phyloP scores from a whole-genome alignment of 352 stramenopile genomes.

The Phytophthora litchii region DNA sequence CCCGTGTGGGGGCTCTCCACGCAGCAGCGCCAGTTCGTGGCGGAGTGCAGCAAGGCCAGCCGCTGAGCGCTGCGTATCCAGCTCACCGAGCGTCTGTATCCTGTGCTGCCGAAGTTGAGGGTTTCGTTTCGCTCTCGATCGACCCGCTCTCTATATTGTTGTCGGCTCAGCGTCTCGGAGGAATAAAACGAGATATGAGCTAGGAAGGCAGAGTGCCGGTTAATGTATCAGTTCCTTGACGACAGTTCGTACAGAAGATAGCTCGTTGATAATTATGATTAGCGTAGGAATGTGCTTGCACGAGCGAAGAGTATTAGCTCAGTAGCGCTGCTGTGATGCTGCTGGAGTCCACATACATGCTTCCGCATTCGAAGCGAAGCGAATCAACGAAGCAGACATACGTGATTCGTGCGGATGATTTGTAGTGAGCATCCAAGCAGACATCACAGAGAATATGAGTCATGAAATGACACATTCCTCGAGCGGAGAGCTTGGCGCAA shows the following conservation, averaged over 20 bases:
- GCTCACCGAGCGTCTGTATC: slow-evolving; percentile 1
- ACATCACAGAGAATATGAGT: slow-evolving; percentile 4
- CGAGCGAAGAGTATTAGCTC: not conserved
- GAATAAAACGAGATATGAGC: slow-evolving; percentile 39
- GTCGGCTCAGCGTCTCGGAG: slow-evolving; percentile 25
- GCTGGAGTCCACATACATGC: too few species aligned
- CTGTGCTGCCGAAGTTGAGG: slow-evolving; percentile 1
- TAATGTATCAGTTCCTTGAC: slow-evolving; percentile 30
- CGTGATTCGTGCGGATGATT: slow-evolving; percentile 19
- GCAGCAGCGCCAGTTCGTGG: slow-evolving; percentile 75
- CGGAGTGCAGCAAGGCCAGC: slow-evolving; percentile 49
- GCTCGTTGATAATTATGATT: not conserved
- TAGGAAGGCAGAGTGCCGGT: slow-evolving; percentile 26
- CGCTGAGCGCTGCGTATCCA: slow-evolving; percentile 16
- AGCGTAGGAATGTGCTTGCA: not conserved
- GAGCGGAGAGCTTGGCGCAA: too few species aligned
- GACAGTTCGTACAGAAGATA: slow-evolving; percentile 1
- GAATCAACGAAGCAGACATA: slow-evolving; percentile 16
- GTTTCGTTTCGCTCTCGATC: slow-evolving; percentile 2
- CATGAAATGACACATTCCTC: slow-evolving; percentile 7
- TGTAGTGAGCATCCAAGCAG: slow-evolving; percentile 17
- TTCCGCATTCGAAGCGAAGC: not conserved
- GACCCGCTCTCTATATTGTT: slow-evolving; percentile 4
- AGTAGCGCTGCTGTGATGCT: too few species aligned
- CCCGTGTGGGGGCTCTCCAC: slow-evolving; percentile 81